Percentiles rank a stretch among this genome's conserved stretches.
Conservation (phyloP, 371 early-diverging fungal genomes). For the Mortierella sp. region DNA sequence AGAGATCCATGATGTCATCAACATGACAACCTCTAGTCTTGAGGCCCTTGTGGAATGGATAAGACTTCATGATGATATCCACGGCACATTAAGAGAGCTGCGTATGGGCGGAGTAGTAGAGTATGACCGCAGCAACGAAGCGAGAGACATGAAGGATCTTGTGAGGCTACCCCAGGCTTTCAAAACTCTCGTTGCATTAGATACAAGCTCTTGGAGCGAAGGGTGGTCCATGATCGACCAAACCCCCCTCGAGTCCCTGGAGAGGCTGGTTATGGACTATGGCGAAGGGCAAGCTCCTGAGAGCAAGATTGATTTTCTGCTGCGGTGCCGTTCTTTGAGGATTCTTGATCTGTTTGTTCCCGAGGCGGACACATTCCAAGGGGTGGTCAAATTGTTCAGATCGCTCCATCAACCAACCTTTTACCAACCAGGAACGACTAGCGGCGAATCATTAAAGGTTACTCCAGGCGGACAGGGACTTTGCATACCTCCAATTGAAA, state of each 20-base stretch:
- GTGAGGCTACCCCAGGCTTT: constrained; percentile 33
- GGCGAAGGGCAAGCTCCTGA: constrained; percentile 22
- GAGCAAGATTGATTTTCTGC: constrained; percentile 14
- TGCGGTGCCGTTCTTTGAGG: constrained; percentile 32
- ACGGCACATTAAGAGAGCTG: constrained; percentile 44
- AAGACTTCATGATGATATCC: constrained; percentile 22
- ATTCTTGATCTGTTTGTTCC: constrained; percentile 44
- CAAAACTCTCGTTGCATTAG: constrained; percentile 15
- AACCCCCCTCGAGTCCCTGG: constrained; percentile 22
- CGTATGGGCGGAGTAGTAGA: constrained; percentile 33
- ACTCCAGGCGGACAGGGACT: neutral
- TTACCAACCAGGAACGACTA: neutral
- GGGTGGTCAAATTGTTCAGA: constrained; percentile 17
- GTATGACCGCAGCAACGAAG: constrained; percentile 11
- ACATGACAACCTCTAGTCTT: constrained; percentile 13
- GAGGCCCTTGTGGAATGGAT: constrained; percentile 41
- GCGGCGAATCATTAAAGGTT: neutral
- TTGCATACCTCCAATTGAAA: constrained; percentile 32
- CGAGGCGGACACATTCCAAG: constrained; percentile 23
- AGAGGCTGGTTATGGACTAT: constrained; percentile 40
- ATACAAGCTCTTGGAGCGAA: constrained; percentile 36
- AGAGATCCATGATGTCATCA: constrained; percentile 30
- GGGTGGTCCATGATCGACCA: constrained; percentile 41
- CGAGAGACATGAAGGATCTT: constrained; percentile 6
- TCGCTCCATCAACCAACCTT: neutral